A percentile compares a stretch with the other conserved stretches of the same genome.
Evolutionary conservation across 2,329 filamentous ascomycete species (phyloP).

Genomic region (Trichoderma koningii): DNA sequence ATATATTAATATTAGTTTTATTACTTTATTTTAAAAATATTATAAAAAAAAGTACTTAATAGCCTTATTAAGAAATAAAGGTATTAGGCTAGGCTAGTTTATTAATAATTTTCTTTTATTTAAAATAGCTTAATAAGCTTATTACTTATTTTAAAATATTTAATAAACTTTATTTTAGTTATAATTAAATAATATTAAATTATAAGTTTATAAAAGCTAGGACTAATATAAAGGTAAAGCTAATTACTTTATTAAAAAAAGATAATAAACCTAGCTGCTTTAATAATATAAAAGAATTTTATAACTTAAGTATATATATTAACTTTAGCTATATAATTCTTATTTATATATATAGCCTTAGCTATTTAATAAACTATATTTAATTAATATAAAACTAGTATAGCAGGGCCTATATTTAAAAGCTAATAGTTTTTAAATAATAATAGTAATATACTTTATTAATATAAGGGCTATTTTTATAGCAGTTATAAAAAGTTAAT

Average conservation of each 20-base stretch:
- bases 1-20: too few species aligned
- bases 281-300: not conserved
- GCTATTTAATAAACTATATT: not conserved
- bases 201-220: not conserved
- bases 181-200: not conserved
- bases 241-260: not conserved
- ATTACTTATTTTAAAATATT: not conserved
- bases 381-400: not conserved
- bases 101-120: too few species aligned
- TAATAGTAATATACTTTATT: not conserved
- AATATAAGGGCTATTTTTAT: not conserved
- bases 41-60: too few species aligned
- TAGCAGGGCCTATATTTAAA: not conserved
- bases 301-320: not conserved
- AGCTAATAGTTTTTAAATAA: not conserved
- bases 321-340: not conserved
- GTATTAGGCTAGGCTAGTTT: too few species aligned
- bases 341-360: not conserved
- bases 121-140: not conserved
- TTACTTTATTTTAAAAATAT: too few species aligned
- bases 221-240: not conserved
- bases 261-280: not conserved
- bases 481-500: not conserved
- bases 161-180: too few species aligned
- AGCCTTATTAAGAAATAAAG: too few species aligned